These are phyloP conservation scores for Neobulgaria alba DNA, from an alignment of 2,329 filamentous ascomycete genomes.

Conservation along the genomic window DNA sequence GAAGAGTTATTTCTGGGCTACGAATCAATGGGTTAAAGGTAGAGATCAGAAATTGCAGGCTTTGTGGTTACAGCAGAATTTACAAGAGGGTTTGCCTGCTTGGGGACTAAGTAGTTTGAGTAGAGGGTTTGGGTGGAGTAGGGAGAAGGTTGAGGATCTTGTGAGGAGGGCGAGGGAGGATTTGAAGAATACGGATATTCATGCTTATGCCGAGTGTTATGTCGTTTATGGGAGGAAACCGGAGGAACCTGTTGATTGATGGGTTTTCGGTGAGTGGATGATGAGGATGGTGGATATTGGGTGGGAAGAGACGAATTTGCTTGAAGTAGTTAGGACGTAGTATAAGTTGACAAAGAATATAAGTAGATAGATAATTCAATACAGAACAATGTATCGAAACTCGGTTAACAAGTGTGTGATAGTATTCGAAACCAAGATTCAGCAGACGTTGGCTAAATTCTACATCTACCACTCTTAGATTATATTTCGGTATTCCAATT, in stretches of 20 bases:
- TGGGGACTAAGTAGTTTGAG: slow-evolving; percentile 15
- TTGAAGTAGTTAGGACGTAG: too few species aligned
- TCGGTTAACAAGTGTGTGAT: too few species aligned
- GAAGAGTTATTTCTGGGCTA: neutral
- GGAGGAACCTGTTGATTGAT: too few species aligned
- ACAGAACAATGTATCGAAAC: too few species aligned
- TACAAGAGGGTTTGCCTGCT: slow-evolving; percentile 12
- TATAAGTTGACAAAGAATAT: too few species aligned
- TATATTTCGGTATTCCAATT: too few species aligned
- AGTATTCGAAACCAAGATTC: too few species aligned
- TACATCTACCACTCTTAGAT: too few species aligned
- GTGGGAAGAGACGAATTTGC: neutral
- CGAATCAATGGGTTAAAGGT: slow-evolving; percentile 1
- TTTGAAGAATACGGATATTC: slow-evolving; percentile 3
- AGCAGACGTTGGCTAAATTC: too few species aligned
- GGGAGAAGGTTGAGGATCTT: slow-evolving; percentile 4
- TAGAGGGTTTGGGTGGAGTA: slow-evolving; percentile 4
- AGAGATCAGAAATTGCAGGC: neutral
- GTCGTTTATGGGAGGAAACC: slow-evolving; percentile 1
- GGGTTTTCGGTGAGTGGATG: neutral
- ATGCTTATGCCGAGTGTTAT: slow-evolving; percentile 2
- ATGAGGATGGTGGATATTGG: neutral
- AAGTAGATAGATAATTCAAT: too few species aligned
- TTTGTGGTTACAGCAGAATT: slow-evolving; percentile 10
- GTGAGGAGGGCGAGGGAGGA: slow-evolving; percentile 7